These are phyloP conservation scores for Phytophthora sojae DNA, from an alignment of 352 stramenopile species.

Conservation along the genomic window DNA sequence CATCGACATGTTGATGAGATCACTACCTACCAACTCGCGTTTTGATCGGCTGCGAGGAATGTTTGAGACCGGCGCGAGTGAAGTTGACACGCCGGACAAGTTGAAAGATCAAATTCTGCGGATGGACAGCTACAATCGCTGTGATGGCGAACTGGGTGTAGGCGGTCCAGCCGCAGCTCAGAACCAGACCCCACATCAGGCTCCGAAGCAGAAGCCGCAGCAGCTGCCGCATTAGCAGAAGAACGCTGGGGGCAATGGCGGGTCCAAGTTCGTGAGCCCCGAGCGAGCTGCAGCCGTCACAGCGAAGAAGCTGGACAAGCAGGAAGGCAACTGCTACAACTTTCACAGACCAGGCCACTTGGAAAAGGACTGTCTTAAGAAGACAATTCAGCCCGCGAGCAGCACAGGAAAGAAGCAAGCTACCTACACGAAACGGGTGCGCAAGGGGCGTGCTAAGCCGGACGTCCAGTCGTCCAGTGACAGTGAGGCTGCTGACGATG, in stretches of 20 bases:
- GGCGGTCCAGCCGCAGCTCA: neutral
- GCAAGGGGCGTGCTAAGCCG: too few species aligned
- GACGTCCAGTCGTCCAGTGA: too few species aligned
- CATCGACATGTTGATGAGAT: slow-evolving; percentile 2
- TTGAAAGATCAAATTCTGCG: neutral
- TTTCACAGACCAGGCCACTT: neutral
- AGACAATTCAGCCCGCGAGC: too few species aligned
- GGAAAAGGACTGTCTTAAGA: neutral
- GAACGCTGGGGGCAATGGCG: neutral
- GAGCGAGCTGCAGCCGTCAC: neutral
- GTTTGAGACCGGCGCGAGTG: neutral
- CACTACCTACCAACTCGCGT: neutral
- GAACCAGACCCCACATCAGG: neutral
- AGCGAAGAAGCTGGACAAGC: slow-evolving; percentile 6
- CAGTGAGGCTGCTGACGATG: too few species aligned
- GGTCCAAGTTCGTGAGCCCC: neutral
- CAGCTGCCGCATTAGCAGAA: too few species aligned
- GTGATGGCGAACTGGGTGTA: neutral
- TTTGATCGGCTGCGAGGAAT: neutral
- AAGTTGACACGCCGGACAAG: neutral
- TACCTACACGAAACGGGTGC: neutral
- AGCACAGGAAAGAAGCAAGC: neutral
- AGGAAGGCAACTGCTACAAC: slow-evolving; percentile 13
- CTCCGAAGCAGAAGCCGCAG: neutral
- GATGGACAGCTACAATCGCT: neutral